Percentiles rank a stretch among this genome's conserved stretches.
These are phyloP conservation scores for Xerocomus amazonicus DNA, from an alignment of 1,284 basidiomycete genomes.

Conservation along the genomic window DNA sequence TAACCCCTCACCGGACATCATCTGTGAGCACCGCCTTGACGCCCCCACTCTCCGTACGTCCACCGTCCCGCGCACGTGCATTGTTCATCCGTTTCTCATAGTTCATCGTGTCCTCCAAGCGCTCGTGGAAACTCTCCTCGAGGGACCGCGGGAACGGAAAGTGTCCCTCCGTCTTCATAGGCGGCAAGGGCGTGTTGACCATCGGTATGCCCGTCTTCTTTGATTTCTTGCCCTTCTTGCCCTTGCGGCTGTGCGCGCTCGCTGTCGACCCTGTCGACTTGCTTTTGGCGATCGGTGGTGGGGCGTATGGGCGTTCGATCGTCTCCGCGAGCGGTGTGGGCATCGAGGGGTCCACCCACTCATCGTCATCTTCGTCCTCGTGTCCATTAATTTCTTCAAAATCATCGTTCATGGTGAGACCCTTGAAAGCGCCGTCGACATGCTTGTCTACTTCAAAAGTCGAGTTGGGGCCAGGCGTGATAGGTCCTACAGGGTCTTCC, in stretches of 20 bases:
- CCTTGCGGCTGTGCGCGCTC: conserved; percentile 15
- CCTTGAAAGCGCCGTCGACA: conserved; percentile 12
- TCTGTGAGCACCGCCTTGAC: conserved; percentile 64
- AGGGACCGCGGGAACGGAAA: conserved; percentile 59
- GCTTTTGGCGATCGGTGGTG: conserved; percentile 28
- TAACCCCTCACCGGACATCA: conserved; percentile 15
- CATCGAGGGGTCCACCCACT: conserved; percentile 56
- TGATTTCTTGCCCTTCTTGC: conserved; percentile 27
- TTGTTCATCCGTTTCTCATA: conserved; percentile 54
- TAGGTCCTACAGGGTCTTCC: conserved; percentile 61
- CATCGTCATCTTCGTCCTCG: conserved; percentile 42
- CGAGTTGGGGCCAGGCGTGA: conserved; percentile 57
- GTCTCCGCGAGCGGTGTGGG: conserved; percentile 36
- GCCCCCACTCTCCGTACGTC: conserved; percentile 76
- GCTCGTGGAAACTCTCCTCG: conserved; percentile 35
- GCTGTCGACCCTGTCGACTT: conserved; percentile 31
- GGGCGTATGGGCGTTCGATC: conserved; percentile 31
- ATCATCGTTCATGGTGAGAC: conserved; percentile 20
- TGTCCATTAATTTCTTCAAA: conserved; percentile 37
- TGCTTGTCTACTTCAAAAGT: conserved; percentile 40
- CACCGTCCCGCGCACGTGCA: conserved; percentile 68
- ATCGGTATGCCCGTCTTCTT: conserved; percentile 38
- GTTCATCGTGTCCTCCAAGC: conserved; percentile 34
- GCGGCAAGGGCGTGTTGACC: conserved; percentile 35
- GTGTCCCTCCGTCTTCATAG: conserved; percentile 38